phyloP scores from a whole-genome alignment of 352 stramenopile species.

The Phytophthora citricola region DNA sequence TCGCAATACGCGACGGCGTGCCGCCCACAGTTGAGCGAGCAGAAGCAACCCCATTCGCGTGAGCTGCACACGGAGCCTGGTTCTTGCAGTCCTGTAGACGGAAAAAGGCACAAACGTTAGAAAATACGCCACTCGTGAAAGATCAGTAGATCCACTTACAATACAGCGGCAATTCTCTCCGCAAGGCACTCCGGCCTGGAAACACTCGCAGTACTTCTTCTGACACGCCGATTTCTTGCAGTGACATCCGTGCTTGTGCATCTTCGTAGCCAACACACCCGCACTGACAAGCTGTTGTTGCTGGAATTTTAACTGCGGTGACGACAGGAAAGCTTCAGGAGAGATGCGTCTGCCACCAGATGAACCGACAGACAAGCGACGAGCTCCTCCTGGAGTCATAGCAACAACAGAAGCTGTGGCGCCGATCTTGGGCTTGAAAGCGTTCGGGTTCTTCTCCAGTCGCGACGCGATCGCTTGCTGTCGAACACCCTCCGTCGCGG shows the following conservation, averaged over 20 bases:
- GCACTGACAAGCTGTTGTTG: slow-evolving; percentile 28
- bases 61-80: slow-evolving; percentile 56
- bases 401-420: slow-evolving; percentile 31
- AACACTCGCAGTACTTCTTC: slow-evolving; percentile 99
- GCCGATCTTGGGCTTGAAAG: slow-evolving; percentile 97
- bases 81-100: slow-evolving; percentile 79
- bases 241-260: slow-evolving; percentile 96
- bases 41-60: slow-evolving; percentile 37
- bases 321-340: slow-evolving; percentile 31
- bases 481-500: slow-evolving; percentile 65
- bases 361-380: slow-evolving; percentile 19
- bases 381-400: slow-evolving; percentile 16
- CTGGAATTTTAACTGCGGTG: slow-evolving; percentile 17
- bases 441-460: slow-evolving; percentile 94
- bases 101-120: slow-evolving; percentile 9
- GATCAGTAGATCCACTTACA: slow-evolving; percentile 44
- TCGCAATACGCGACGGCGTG: slow-evolving; percentile 34
- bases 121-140: neutral
- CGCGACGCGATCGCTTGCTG: slow-evolving; percentile 90
- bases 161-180: slow-evolving; percentile 92
- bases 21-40: slow-evolving; percentile 20
- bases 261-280: slow-evolving; percentile 56
- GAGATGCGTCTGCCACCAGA: slow-evolving; percentile 19
- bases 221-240: slow-evolving; percentile 97
- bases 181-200: slow-evolving; percentile 89